Evolutionary conservation across 257 asterid species (phyloP), one percentile per base, ranked within the genome.

Genomic region (Striga asiatica): DNA sequence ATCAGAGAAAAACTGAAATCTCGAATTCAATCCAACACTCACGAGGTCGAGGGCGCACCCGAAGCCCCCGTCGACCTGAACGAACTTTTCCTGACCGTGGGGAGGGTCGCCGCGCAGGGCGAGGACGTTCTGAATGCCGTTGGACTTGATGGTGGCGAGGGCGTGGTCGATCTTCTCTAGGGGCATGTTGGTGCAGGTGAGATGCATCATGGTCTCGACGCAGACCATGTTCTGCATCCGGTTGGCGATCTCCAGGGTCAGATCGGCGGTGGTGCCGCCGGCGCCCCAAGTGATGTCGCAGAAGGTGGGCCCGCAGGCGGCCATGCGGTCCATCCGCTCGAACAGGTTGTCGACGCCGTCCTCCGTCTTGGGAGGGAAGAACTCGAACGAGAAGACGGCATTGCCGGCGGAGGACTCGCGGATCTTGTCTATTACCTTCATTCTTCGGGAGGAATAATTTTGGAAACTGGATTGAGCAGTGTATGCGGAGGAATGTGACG

Each of bases 201-300:
- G 85, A 43, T 88, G 98, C 98, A 92, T 92, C 98, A 92, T 88
- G 20, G 91, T 73, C 81, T 92, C 98, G 20, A 92, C 95, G 64
- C 98, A 92, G 46, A 88, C 94, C 89, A 84, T 84, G 76, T 92
- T 92, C 86, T 92, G 98, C 98, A 92, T 92, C 25, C 97, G 80
- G 61, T 84, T 92, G 10, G 94, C 78, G 19, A 92, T 92, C 79
- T 92, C 98, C 63, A 92, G 85, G 18, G 98, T 92, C 71, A 92
- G 81, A 79, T 92, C 98, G 25, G 97, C 94, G 11, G 98, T 92
- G 71, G 98, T 80, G 54, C 98, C 97, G 60, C 98, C 97, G 16
- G 97, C 98, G 6, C 98, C 98, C 98, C 98, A 92, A 0, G 98
- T 92, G 52, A 92, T 88, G 68, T 92, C 97, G 59, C 95, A 87